A percentile compares a stretch with the other conserved stretches of the same genome.
Evolutionary conservation across 2,329 filamentous ascomycete genomes (phyloP).

Genomic region (Cordyceps cateniannulata): DNA sequence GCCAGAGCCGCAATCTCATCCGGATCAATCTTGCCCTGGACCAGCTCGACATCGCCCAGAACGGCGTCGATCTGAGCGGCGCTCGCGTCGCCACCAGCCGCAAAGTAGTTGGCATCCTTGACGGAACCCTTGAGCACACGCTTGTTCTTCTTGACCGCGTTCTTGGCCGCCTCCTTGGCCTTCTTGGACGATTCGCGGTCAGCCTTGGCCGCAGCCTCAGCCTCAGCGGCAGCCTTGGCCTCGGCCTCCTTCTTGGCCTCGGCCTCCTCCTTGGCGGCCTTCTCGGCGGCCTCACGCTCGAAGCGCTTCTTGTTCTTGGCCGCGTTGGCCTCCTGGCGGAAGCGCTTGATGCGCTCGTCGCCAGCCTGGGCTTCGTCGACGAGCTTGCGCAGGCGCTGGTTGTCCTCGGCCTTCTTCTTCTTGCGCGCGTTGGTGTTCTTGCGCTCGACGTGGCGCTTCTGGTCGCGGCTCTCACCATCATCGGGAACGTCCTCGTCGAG

Average conservation of each 20-base stretch:
- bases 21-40: constrained; percentile 82
- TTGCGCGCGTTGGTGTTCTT: constrained; percentile 97
- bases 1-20: constrained; percentile 86
- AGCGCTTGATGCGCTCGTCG: constrained; percentile 96
- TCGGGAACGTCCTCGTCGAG: constrained; percentile 98
- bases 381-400: constrained; percentile 77
- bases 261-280: constrained; percentile 79
- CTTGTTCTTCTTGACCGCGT: constrained; percentile 99
- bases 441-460: constrained; percentile 95
- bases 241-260: constrained; percentile 78
- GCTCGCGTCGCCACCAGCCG: constrained; percentile 62
- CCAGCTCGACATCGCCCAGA: constrained; percentile 74
- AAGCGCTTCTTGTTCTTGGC: constrained; percentile 93
- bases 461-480: constrained; percentile 97
- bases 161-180: constrained; percentile 97
- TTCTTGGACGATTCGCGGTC: constrained; percentile 85
- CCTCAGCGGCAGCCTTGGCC: constrained; percentile 71
- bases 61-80: constrained; percentile 74
- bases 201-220: constrained; percentile 79
- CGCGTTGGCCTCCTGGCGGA: constrained; percentile 85
- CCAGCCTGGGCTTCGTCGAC: constrained; percentile 78
- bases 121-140: constrained; percentile 87
- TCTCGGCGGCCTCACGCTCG: constrained; percentile 87
- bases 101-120: constrained; percentile 98
- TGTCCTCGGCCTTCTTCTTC: constrained; percentile 99